Evolutionary conservation across 2,329 filamentous ascomycete species (phyloP).

Genomic region (Didymellaceae sp.): DNA sequence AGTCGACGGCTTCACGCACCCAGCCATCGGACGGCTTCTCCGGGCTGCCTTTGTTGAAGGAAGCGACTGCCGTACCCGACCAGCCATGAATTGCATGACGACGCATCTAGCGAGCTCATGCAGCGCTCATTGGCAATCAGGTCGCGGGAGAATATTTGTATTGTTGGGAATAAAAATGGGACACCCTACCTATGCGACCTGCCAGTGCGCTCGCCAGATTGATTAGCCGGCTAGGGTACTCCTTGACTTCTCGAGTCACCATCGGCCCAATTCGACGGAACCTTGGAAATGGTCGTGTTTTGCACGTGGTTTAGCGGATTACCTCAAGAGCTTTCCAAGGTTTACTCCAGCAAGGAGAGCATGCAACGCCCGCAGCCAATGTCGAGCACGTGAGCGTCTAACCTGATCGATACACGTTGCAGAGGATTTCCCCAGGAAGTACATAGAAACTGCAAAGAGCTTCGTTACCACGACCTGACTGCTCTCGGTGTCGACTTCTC

Average conservation of each 20-base stretch:
- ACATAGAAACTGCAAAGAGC: too few relatives aligned
- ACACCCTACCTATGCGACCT: constrained; percentile 10
- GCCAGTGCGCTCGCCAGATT: constrained; percentile 14
- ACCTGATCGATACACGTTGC: constrained; percentile 3
- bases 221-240: constrained; percentile 11
- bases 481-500: neutral
- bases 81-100: constrained; percentile 20
- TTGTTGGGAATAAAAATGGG: constrained; percentile 14
- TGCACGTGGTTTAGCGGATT: constrained; percentile 6
- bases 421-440: too few relatives aligned
- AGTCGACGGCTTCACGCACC: constrained; percentile 26
- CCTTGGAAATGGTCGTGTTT: constrained; percentile 2
- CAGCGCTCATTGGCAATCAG: constrained; percentile 14
- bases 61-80: constrained; percentile 2
- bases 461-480: neutral
- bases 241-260: constrained; percentile 14
- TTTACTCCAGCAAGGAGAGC: too few relatives aligned
- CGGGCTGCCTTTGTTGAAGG: constrained; percentile 16
- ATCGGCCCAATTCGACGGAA: constrained; percentile 21
- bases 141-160: constrained; percentile 1
- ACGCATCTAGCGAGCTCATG: constrained; percentile 8
- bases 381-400: constrained; percentile 13
- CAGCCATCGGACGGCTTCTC: constrained; percentile 16
- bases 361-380: constrained; percentile 15
- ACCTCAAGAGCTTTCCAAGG: constrained; percentile 6